phyloP scores from a whole-genome alignment of 2,329 filamentous ascomycete genomes.

The Exophiala calicioides region DNA sequence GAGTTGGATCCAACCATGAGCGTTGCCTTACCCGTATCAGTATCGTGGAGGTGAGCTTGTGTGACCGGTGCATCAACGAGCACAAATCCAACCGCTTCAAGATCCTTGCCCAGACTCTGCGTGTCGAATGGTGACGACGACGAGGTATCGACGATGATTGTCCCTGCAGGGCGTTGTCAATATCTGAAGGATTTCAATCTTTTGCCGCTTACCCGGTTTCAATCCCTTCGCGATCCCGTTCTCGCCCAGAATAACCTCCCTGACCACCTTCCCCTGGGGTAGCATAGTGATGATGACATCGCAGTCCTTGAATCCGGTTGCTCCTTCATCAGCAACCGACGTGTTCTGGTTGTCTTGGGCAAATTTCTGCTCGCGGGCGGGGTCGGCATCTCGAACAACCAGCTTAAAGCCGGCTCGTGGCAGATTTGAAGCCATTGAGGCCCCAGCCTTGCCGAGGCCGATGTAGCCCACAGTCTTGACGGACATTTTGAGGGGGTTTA shows the following conservation, averaged over 20 bases:
- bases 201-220: slow-evolving; percentile 34
- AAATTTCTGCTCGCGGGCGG: slow-evolving; percentile 70
- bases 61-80: slow-evolving; percentile 29
- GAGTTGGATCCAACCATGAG: slow-evolving; percentile 28
- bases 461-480: slow-evolving; percentile 37
- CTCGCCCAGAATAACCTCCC: slow-evolving; percentile 35
- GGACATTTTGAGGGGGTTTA: slow-evolving; percentile 5
- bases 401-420: slow-evolving; percentile 37
- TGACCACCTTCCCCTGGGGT: slow-evolving; percentile 38
- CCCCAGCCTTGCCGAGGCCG: slow-evolving; percentile 39
- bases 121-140: slow-evolving; percentile 30
- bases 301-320: slow-evolving; percentile 35
- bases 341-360: slow-evolving; percentile 73
- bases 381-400: slow-evolving; percentile 39
- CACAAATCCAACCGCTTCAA: slow-evolving; percentile 14
- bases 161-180: slow-evolving; percentile 5
- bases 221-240: slow-evolving; percentile 34
- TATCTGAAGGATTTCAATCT: background rate
- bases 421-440: slow-evolving; percentile 38
- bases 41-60: slow-evolving; percentile 27
- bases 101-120: slow-evolving; percentile 21
- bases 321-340: slow-evolving; percentile 30
- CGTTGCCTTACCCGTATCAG: slow-evolving; percentile 27
- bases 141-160: slow-evolving; percentile 28
- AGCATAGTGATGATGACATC: slow-evolving; percentile 40